These are phyloP conservation scores for Camptophora hylomeconis DNA, from an alignment of 2,329 filamentous ascomycete species.

Conservation along the genomic window DNA sequence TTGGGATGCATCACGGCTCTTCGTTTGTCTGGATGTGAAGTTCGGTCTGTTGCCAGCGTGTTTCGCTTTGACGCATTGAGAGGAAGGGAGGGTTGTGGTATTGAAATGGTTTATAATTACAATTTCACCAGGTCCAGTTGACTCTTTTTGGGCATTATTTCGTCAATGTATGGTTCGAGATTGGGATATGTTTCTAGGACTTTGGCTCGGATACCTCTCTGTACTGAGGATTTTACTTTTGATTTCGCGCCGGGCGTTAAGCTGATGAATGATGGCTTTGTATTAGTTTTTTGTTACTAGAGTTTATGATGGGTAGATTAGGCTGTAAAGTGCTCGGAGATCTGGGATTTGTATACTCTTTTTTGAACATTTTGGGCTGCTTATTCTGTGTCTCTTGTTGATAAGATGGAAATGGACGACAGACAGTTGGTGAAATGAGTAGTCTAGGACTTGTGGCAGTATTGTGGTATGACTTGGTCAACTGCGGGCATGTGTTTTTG, in stretches of 20 bases:
- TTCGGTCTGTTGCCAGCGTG: no score
- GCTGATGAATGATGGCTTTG: no score
- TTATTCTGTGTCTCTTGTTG: no score
- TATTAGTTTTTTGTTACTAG: constrained; percentile 4
- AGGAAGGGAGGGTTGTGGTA: no score
- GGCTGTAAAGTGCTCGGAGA: constrained; percentile 3
- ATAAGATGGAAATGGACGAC: no score
- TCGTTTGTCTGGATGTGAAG: no score
- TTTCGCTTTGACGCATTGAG: no score
- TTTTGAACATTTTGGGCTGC: constrained; percentile 87
- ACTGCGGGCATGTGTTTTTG: no score
- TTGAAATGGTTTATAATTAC: constrained; percentile 28
- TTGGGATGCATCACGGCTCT: no score
- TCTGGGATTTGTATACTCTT: constrained; percentile 52
- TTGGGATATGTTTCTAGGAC: constrained; percentile 76
- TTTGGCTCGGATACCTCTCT: constrained; percentile 71
- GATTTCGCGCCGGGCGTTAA: constrained; percentile 69
- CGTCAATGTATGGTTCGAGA: constrained; percentile 78
- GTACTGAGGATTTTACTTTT: constrained; percentile 94
- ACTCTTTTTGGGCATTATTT: constrained; percentile 87
- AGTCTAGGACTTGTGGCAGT: no score
- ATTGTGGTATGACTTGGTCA: no score
- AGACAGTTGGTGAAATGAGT: no score
- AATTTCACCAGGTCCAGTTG: constrained; percentile 85
- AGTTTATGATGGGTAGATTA: neutral